Evolutionary conservation across 306 rosid genomes (phyloP).

Genomic region (Acacia melanoxylon): DNA sequence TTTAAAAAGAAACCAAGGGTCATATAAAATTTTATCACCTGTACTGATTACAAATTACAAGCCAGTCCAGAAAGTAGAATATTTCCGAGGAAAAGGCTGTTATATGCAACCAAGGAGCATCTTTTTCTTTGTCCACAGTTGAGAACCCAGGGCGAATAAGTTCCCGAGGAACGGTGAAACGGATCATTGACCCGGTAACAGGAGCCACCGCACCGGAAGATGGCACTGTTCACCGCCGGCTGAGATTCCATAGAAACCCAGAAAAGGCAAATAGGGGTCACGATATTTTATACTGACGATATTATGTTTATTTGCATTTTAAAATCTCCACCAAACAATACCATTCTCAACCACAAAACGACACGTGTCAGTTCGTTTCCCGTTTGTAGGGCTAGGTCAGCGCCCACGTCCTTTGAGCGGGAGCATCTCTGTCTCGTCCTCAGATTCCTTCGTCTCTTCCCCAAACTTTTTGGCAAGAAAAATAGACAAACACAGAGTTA

Average conservation of each 20-base stretch:
- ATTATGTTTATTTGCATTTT: not conserved
- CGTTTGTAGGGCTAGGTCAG: conserved; percentile 39
- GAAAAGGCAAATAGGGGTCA: not conserved
- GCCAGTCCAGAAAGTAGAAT: not conserved
- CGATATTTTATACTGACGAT: not conserved
- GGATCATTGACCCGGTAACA: conserved; percentile 11
- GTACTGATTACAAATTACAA: not conserved
- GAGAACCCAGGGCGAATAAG: not conserved
- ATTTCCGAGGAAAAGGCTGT: not conserved
- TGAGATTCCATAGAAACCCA: not conserved
- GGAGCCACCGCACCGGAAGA: not conserved
- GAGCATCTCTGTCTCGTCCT: conserved; percentile 10
- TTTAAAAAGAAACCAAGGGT: not conserved
- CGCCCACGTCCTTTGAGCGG: conserved; percentile 42
- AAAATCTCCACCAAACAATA: conserved; percentile 21
- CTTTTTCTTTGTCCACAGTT: not conserved
- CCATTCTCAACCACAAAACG: not conserved
- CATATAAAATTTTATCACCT: not conserved
- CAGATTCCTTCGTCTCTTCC: conserved; percentile 33
- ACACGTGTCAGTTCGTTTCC: conserved; percentile 56
- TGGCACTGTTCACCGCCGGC: conserved; percentile 17
- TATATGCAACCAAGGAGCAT: not conserved
- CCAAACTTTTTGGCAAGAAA: conserved; percentile 40
- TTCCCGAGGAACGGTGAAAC: conserved; percentile 6
- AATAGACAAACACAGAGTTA: not conserved